These are phyloP conservation scores for Tilletia walkeri DNA, from an alignment of 1,284 basidiomycete species.

Conservation along the genomic window DNA sequence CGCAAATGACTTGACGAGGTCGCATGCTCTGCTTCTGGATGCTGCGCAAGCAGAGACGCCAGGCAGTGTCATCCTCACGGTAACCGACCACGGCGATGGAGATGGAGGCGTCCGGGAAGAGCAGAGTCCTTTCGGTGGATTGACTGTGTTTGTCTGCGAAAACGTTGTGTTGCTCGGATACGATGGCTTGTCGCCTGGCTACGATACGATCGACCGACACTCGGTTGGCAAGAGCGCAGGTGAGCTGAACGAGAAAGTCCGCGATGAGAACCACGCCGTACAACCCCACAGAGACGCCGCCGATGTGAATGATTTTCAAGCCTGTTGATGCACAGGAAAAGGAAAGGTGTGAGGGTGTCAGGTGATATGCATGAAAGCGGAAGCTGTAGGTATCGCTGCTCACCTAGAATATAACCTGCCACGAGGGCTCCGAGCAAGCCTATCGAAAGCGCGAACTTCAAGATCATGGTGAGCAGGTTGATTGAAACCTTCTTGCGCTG, in stretches of 20 bases:
- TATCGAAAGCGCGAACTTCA: conserved; percentile 15
- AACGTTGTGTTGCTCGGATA: neutral
- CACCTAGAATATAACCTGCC: conserved; percentile 4
- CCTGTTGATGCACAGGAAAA: neutral
- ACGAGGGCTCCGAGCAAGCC: conserved; percentile 12
- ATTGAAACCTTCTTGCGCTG: conserved; percentile 9
- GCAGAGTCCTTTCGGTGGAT: conserved; percentile 2
- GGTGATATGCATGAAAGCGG: neutral
- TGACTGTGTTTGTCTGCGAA: conserved; percentile 4
- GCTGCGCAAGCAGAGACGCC: conserved; percentile 16
- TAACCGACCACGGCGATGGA: conserved; percentile 22
- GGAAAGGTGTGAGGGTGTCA: neutral
- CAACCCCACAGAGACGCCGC: conserved; percentile 14
- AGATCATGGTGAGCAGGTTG: conserved; percentile 3
- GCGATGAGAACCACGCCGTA: conserved; percentile 18
- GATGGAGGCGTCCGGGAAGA: conserved; percentile 19
- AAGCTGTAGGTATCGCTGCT: neutral
- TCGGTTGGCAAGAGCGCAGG: conserved; percentile 18
- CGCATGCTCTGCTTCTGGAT: conserved; percentile 19
- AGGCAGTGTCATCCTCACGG: conserved; percentile 21
- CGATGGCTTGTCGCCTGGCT: neutral
- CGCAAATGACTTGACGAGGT: conserved; percentile 15
- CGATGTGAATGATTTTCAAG: conserved; percentile 15
- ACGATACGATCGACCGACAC: conserved; percentile 11
- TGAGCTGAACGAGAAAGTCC: conserved; percentile 19